Percentiles rank a stretch among this genome's conserved stretches.
Conservation (phyloP, 768 basidiomycete genomes). For the Gloeophyllum trabeum region DNA sequence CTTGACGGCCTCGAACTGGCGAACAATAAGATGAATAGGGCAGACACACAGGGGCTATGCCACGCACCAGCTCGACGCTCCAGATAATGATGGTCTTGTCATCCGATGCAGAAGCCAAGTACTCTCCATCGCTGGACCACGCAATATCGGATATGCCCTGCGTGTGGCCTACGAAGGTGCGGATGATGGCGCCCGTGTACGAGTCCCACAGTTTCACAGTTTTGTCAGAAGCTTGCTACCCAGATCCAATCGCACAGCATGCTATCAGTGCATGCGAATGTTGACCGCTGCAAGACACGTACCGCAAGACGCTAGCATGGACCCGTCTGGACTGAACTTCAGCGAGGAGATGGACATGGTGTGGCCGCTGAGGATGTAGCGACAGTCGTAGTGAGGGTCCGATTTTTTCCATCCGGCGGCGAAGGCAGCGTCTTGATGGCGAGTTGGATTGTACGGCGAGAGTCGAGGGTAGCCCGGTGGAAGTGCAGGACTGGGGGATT, state of each 20-base stretch:
- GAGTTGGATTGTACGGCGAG: too few relatives aligned
- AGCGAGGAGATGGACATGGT: slow-evolving; percentile 71
- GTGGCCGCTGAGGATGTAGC: slow-evolving; percentile 71
- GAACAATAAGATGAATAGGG: slow-evolving; percentile 7
- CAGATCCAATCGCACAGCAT: slow-evolving; percentile 14
- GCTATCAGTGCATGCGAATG: too few relatives aligned
- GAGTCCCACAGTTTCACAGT: slow-evolving; percentile 73
- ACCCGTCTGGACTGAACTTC: slow-evolving; percentile 84
- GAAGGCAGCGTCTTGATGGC: too few relatives aligned
- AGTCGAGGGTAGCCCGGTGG: too few relatives aligned
- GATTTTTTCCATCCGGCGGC: too few relatives aligned
- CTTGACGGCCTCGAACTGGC: slow-evolving; percentile 52
- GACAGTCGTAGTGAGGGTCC: slow-evolving; percentile 43
- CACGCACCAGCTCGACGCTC: slow-evolving; percentile 54
- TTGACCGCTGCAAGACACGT: too few relatives aligned
- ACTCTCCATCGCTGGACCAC: slow-evolving; percentile 76
- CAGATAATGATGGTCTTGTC: slow-evolving; percentile 85
- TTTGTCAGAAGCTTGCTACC: slow-evolving; percentile 73
- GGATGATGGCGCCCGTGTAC: slow-evolving; percentile 58
- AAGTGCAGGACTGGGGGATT: too few relatives aligned
- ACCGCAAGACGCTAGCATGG: slow-evolving; percentile 78
- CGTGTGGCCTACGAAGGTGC: slow-evolving; percentile 63
- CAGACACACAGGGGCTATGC: slow-evolving; percentile 2
- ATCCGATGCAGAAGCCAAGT: slow-evolving; percentile 87
- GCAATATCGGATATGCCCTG: slow-evolving; percentile 86